Percentiles rank a stretch among this genome's conserved stretches.
phyloP scores from a whole-genome alignment of 2,329 filamentous ascomycete genomes.

The Venturia effusa region DNA sequence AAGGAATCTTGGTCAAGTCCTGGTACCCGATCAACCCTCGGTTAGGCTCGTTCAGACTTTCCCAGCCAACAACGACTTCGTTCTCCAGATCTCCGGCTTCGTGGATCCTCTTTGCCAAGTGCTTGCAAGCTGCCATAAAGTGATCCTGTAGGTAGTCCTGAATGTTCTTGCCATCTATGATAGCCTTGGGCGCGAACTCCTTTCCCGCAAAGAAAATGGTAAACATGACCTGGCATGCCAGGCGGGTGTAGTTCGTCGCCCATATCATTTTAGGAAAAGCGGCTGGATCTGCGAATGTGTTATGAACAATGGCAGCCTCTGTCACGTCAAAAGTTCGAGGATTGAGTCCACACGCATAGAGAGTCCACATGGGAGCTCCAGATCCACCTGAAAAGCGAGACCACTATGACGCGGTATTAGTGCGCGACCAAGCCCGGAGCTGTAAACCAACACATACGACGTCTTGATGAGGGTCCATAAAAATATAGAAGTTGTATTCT shows the following conservation, averaged over 20 bases:
- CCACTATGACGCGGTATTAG: constrained; percentile 48
- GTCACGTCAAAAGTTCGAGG: constrained; percentile 75
- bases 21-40: constrained; percentile 74
- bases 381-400: constrained; percentile 89
- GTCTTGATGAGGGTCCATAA: constrained; percentile 98
- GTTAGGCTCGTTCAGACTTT: constrained; percentile 92
- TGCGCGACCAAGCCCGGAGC: background rate
- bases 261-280: constrained; percentile 98
- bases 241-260: constrained; percentile 90
- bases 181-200: constrained; percentile 90
- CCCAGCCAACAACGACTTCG: constrained; percentile 86
- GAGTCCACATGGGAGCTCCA: constrained; percentile 92
- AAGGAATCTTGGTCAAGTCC: constrained; percentile 71
- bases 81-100: constrained; percentile 84
- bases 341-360: constrained; percentile 88
- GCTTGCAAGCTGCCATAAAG: constrained; percentile 67
- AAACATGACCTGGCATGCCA: constrained; percentile 84
- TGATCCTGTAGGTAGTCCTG: constrained; percentile 89
- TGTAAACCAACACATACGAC: constrained; percentile 49
- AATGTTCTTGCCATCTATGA: constrained; percentile 90
- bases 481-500: constrained; percentile 85
- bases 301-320: constrained; percentile 88
- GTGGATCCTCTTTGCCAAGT: constrained; percentile 73
- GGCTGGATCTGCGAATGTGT: constrained; percentile 75
- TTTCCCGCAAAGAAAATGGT: constrained; percentile 85